Evolutionary conservation across 2,329 filamentous ascomycete genomes (phyloP), one percentile per base, ranked within the genome.

Genomic region (Diaporthe ilicicola): DNA sequence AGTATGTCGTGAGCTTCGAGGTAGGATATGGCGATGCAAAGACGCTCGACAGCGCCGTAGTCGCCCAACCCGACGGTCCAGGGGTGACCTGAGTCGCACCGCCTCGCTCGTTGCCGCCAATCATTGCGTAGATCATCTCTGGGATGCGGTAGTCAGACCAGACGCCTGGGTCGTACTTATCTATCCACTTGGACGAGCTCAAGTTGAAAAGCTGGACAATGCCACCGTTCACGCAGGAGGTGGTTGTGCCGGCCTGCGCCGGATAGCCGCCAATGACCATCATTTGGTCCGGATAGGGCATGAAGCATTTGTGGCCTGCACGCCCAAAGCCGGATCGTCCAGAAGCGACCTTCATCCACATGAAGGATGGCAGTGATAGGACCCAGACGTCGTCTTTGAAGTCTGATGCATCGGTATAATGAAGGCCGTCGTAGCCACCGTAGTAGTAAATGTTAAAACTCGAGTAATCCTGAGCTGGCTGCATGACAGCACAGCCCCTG

Each of bases 371-470:
- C 7, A 97, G 82, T 0, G 93, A 93, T 15, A 96, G 83, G 27
- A 94, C 91, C 93, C 93, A 96, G 78, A 95, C 92, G 56, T 93
- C 92, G 72, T 94, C 90, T 67, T 79, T 85, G 74, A 84, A 88
- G 19, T 79, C 72, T 15, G 70, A 51, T 2, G 39, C 39, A 0
- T 80, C 71, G 0, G 54, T 65, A 0, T 71, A 34, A 69, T 86
- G 70, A 7, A 90, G 74, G 0, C 88, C 89, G 70, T 89, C 82
- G 76, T 92, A 95, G 0, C 94, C 94, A 19, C 93, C 94, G 75
- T 94, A 96, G 82, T 93, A 94, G 83, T 95, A 95, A 62, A 97
- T 91, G 77, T 95, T 94, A 80, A 92, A 93, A 71, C 91, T 94
- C 13, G 92, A 93, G 42, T 85, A 86, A 77, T 94, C 93, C 54